A percentile compares a stretch with the other conserved stretches of the same genome.
Conservation (phyloP, 306 rosid species). For the Acmispon strigosus region DNA sequence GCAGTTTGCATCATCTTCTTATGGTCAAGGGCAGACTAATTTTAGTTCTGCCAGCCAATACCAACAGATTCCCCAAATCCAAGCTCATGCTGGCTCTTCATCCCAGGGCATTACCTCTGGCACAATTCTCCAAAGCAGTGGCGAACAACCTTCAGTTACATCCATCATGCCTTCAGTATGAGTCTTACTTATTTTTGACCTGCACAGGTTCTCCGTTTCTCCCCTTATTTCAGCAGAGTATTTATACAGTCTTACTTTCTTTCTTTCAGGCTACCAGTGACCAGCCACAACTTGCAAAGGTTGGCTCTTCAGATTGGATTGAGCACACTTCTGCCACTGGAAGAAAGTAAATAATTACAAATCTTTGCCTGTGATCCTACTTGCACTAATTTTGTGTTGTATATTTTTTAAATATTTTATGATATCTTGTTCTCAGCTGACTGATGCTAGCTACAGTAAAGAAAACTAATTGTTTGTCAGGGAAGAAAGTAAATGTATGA, state of each 20-base stretch:
- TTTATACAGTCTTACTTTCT: conserved; percentile 4
- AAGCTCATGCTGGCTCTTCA: conserved; percentile 41
- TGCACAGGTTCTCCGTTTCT: background rate
- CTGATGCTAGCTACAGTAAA: too few species aligned
- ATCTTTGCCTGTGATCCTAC: conserved; percentile 13
- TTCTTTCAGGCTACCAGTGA: conserved; percentile 42
- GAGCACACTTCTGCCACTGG: conserved; percentile 85
- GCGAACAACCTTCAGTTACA: conserved; percentile 44
- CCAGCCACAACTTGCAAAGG: conserved; percentile 30
- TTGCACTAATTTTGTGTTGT: too few species aligned
- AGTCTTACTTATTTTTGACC: conserved; percentile 12
- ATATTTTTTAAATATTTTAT: too few species aligned
- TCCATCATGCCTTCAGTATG: conserved; percentile 47
- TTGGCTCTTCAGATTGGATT: conserved; percentile 66
- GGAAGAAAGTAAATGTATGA: too few species aligned
- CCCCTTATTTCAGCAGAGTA: background rate
- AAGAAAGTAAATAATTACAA: conserved; percentile 55
- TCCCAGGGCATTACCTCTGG: conserved; percentile 37
- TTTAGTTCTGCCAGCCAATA: conserved; percentile 41
- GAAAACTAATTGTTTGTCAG: too few species aligned
- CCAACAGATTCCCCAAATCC: conserved; percentile 58
- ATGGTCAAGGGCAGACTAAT: conserved; percentile 63
- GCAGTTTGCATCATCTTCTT: conserved; percentile 60
- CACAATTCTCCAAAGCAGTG: conserved; percentile 37
- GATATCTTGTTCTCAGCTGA: too few species aligned